A percentile compares a stretch with the other conserved stretches of the same genome.
Evolutionary conservation across 441 rosid species (phyloP).

Genomic region (Raphanus hybrid): DNA sequence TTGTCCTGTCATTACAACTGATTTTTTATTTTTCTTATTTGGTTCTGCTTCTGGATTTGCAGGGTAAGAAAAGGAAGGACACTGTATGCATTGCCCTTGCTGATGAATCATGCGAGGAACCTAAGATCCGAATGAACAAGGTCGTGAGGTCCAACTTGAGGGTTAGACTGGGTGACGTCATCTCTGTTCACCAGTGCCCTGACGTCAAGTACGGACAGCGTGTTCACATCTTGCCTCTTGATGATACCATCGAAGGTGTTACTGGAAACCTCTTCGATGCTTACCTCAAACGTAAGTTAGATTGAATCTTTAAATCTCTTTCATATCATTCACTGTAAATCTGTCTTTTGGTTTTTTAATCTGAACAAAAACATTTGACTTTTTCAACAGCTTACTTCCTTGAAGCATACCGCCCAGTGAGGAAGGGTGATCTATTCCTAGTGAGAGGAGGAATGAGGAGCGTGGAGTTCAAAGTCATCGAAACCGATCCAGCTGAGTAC

Average conservation of each 20-base stretch:
- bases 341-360: background rate
- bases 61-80: background rate
- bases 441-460: background rate
- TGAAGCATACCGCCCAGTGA: background rate
- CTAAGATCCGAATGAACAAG: background rate
- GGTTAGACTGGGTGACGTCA: background rate
- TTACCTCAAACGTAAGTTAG: background rate
- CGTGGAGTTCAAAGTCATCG: conserved; percentile 47
- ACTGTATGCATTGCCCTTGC: background rate
- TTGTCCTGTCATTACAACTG: too few relatives aligned
- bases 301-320: background rate
- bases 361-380: too few relatives aligned
- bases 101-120: background rate
- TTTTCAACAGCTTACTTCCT: background rate
- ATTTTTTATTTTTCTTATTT: background rate
- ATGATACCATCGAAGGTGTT: background rate
- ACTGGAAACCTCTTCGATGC: background rate
- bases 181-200: background rate
- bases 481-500: conserved; percentile 63
- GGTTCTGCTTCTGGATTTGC: background rate
- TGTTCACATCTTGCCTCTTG: background rate
- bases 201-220: background rate
- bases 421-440: background rate
- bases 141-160: background rate
- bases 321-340: background rate